A percentile compares a stretch with the other conserved stretches of the same genome.
phyloP scores from a whole-genome alignment of 306 rosid genomes.

The Lathyrus oleraceus region DNA sequence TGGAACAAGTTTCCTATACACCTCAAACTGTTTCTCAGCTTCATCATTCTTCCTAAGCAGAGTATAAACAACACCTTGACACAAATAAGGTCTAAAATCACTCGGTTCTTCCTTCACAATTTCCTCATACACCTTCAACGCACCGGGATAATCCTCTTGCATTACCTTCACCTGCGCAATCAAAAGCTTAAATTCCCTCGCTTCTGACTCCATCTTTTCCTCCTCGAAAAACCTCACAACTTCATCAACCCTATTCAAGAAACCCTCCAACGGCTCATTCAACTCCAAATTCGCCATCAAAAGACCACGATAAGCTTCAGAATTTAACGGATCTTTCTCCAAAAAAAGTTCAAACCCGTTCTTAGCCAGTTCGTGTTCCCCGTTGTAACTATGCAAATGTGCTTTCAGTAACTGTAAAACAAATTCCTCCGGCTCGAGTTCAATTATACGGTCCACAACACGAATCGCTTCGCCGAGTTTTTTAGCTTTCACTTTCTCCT shows the following conservation, averaged over 20 bases:
- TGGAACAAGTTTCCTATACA: conserved; percentile 70
- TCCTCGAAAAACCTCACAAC: conserved; percentile 54
- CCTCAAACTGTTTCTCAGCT: conserved; percentile 78
- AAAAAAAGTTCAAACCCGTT: conserved; percentile 56
- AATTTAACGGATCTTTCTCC: conserved; percentile 54
- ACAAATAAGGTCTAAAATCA: conserved; percentile 86
- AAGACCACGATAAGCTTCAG: conserved; percentile 82
- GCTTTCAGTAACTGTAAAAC: conserved; percentile 79
- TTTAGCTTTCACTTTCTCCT: conserved; percentile 47
- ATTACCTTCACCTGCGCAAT: conserved; percentile 75
- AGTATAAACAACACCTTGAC: conserved; percentile 85
- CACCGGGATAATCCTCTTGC: conserved; percentile 64
- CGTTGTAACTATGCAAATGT: conserved; percentile 52
- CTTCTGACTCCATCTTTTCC: conserved; percentile 50
- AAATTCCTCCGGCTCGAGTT: conserved; percentile 64
- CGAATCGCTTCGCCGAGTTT: conserved; percentile 60
- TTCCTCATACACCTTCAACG: conserved; percentile 72
- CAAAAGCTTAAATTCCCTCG: conserved; percentile 84
- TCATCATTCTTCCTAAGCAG: conserved; percentile 70
- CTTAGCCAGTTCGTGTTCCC: conserved; percentile 51
- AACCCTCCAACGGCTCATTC: conserved; percentile 35
- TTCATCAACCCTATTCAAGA: conserved; percentile 55
- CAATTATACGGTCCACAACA: conserved; percentile 53
- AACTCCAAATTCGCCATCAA: conserved; percentile 52
- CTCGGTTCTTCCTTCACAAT: conserved; percentile 76